These are phyloP conservation scores for Dioscorea cayenensis DNA, from an alignment of 116 monocot genomes.

Conservation along the genomic window DNA sequence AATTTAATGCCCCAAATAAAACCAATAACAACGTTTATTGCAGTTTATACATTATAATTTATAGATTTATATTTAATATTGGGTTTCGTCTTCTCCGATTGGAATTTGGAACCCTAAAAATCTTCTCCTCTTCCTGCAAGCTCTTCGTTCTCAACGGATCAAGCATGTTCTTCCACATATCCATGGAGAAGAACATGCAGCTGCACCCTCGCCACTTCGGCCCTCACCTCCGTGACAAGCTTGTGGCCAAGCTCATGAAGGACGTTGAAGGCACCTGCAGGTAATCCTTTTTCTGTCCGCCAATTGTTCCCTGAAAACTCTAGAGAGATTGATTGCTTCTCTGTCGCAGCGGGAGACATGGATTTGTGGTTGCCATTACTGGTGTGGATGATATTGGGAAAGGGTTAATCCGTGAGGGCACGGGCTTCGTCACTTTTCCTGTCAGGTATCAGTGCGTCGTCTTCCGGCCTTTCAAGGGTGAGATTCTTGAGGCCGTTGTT, in stretches of 20 bases:
- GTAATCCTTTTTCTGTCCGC: slow-evolving; percentile 13
- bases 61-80: too few species aligned
- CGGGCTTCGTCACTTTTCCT: slow-evolving; percentile 96
- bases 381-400: slow-evolving; percentile 85
- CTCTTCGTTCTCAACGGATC: too few species aligned
- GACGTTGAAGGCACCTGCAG: slow-evolving; percentile 99
- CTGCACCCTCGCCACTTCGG: slow-evolving; percentile 96
- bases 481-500: slow-evolving; percentile 88
- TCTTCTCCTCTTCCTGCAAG: too few species aligned
- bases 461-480: slow-evolving; percentile 89
- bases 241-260: slow-evolving; percentile 85
- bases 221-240: slow-evolving; percentile 93
- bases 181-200: slow-evolving; percentile 85
- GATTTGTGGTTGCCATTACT: slow-evolving; percentile 92
- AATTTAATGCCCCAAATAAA: too few species aligned
- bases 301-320: slow-evolving; percentile 2
- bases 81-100: too few species aligned
- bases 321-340: background rate
- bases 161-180: slow-evolving; percentile 91
- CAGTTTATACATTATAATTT: too few species aligned
- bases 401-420: slow-evolving; percentile 89
- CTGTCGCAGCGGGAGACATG: slow-evolving; percentile 67
- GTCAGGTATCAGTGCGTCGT: slow-evolving; percentile 98
- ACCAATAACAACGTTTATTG: too few species aligned
- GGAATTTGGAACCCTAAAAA: too few species aligned